phyloP scores from a whole-genome alignment of 139 green algal genomes.

The Picochlorum sp. region DNA sequence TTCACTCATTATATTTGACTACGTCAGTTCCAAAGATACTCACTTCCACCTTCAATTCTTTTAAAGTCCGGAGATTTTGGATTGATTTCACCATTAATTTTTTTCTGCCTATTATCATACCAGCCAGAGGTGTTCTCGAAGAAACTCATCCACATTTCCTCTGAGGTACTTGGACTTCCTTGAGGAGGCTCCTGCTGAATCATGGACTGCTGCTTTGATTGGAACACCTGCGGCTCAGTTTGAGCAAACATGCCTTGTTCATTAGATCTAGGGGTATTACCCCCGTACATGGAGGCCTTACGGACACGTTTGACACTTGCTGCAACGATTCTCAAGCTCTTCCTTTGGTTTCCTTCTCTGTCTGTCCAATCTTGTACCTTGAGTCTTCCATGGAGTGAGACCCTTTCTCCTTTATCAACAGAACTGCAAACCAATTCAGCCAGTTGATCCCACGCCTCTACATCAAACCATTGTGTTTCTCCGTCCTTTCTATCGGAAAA shows the following conservation, averaged over 20 bases:
- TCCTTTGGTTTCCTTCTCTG: background rate
- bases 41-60: constrained; percentile 1
- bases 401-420: constrained; percentile 17
- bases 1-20: no score
- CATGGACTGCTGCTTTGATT: background rate
- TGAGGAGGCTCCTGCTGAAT: constrained; percentile 1
- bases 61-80: constrained; percentile 18
- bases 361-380: constrained; percentile 18
- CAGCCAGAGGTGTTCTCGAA: constrained; percentile 3
- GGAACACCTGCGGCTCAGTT: background rate
- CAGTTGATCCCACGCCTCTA: constrained; percentile 19
- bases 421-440: constrained; percentile 2
- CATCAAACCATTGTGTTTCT: constrained; percentile 20
- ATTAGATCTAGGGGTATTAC: background rate
- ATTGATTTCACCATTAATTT: constrained; percentile 1
- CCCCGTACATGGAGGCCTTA: background rate
- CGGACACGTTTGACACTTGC: constrained; percentile 49
- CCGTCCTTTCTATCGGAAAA: constrained; percentile 4
- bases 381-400: constrained; percentile 12
- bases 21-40: no score
- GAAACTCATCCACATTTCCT: constrained; percentile 16
- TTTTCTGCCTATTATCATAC: constrained; percentile 8
- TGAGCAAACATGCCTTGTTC: background rate
- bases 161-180: background rate
- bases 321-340: constrained; percentile 25